A percentile compares a stretch with the other conserved stretches of the same genome.
phyloP scores from a whole-genome alignment of 108 stramenopile species.

The Cylindrotheca fusiformis region DNA sequence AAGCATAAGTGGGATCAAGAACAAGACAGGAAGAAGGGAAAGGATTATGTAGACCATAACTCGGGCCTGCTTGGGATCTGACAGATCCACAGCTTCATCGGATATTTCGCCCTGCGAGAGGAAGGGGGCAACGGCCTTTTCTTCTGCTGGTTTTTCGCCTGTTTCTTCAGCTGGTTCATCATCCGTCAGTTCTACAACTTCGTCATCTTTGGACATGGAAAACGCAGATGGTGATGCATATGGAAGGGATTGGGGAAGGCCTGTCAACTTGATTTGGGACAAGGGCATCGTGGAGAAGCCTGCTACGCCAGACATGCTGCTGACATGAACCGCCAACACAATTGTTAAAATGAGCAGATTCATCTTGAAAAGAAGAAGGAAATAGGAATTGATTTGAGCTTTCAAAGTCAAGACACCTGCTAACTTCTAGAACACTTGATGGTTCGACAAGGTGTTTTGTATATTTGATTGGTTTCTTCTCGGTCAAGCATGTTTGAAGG shows the following conservation, averaged over 20 bases:
- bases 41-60: slow-evolving; percentile 86
- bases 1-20: slow-evolving; percentile 87
- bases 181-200: slow-evolving; percentile 46
- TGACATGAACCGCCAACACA: neutral
- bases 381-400: no score
- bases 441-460: no score
- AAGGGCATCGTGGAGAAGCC: neutral
- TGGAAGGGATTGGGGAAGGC: no score
- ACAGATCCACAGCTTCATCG: slow-evolving; percentile 70
- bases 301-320: neutral
- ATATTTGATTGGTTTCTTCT: no score
- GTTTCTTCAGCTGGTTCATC: slow-evolving; percentile 20
- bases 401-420: no score
- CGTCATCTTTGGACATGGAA: slow-evolving; percentile 16
- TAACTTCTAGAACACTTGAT: no score
- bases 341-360: no score
- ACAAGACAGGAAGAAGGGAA: slow-evolving; percentile 78
- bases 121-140: slow-evolving; percentile 53
- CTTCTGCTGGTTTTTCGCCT: slow-evolving; percentile 2
- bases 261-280: no score
- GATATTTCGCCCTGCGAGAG: slow-evolving; percentile 73
- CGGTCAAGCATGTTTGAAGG: no score
- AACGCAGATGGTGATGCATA: neutral
- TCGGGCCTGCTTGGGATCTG: slow-evolving; percentile 80
- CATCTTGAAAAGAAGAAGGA: no score